A percentile compares a stretch with the other conserved stretches of the same genome.
phyloP scores from a whole-genome alignment of 148 eudicot genomes.

The Rheum nobile region DNA sequence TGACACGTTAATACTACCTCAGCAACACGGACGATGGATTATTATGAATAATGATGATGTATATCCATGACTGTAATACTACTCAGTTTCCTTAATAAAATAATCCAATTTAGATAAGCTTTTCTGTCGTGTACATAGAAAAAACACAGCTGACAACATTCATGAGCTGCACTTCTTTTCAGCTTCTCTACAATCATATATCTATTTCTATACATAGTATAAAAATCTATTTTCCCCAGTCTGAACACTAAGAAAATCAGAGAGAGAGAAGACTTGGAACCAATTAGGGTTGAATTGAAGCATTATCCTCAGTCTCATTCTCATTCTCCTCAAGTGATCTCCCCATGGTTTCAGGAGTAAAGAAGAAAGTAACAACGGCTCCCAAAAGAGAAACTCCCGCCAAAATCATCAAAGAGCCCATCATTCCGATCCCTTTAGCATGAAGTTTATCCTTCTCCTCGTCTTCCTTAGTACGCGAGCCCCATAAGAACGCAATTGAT shows the following conservation, averaged over 20 bases:
- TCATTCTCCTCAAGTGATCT: constrained; percentile 62
- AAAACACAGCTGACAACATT: not conserved
- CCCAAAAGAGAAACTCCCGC: constrained; percentile 42
- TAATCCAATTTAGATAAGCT: not conserved
- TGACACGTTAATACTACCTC: not conserved
- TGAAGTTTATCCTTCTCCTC: not conserved
- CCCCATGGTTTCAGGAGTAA: constrained; percentile 43
- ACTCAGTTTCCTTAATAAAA: not conserved
- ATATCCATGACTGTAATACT: not conserved
- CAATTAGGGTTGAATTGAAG: not conserved
- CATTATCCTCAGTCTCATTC: constrained; percentile 12
- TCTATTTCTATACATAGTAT: not conserved
- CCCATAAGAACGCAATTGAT: constrained; percentile 36
- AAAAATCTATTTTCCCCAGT: not conserved
- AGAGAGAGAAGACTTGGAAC: not conserved
- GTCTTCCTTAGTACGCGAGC: constrained; percentile 8
- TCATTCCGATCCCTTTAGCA: constrained; percentile 14
- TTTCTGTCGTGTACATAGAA: not conserved
- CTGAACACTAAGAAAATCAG: not conserved
- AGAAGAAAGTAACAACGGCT: constrained; percentile 28
- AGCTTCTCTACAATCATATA: not conserved
- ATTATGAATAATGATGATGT: not conserved
- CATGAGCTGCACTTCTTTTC: not conserved
- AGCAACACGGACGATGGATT: not conserved
- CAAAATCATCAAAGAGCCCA: constrained; percentile 20